Conservation (phyloP, 441 rosid species). For the Geranium incanum region DNA sequence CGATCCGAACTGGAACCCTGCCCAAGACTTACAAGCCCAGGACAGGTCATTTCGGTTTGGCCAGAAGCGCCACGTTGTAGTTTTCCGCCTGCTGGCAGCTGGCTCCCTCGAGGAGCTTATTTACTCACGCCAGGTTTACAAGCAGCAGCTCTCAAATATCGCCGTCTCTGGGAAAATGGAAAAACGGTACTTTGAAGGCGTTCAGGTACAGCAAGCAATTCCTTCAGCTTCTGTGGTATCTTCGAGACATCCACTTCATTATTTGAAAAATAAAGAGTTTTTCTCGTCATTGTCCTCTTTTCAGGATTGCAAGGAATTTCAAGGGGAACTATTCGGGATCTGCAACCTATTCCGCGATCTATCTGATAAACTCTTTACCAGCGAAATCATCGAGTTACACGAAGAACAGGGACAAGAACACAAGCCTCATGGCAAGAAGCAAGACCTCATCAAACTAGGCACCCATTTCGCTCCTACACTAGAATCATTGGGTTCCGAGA, state of each 20-base stretch:
- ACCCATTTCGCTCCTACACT: constrained; percentile 18
- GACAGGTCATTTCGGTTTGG: constrained; percentile 95
- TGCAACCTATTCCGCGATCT: constrained; percentile 85
- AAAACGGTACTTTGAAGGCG: constrained; percentile 86
- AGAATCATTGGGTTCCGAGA: constrained; percentile 21
- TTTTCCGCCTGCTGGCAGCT: constrained; percentile 85
- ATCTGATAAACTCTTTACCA: constrained; percentile 80
- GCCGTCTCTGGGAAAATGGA: constrained; percentile 94
- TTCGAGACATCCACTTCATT: constrained; percentile 1
- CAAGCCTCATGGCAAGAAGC: constrained; percentile 15
- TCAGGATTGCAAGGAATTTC: constrained; percentile 87
- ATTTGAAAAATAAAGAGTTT: neutral
- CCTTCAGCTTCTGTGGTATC: constrained; percentile 5
- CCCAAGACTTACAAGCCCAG: constrained; percentile 93
- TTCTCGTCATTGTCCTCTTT: constrained; percentile 17
- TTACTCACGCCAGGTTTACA: constrained; percentile 89
- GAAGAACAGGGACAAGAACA: constrained; percentile 35
- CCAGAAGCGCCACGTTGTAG: constrained; percentile 90
- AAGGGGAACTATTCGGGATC: constrained; percentile 90
- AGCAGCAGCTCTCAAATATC: constrained; percentile 90
- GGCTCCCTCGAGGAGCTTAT: constrained; percentile 91
- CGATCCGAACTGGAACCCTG: constrained; percentile 96
- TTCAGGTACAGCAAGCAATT: constrained; percentile 46
- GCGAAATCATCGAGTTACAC: constrained; percentile 61
- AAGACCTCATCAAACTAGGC: constrained; percentile 27